Conservation (phyloP, 257 asterid genomes). For the Solanum peruvianum region DNA sequence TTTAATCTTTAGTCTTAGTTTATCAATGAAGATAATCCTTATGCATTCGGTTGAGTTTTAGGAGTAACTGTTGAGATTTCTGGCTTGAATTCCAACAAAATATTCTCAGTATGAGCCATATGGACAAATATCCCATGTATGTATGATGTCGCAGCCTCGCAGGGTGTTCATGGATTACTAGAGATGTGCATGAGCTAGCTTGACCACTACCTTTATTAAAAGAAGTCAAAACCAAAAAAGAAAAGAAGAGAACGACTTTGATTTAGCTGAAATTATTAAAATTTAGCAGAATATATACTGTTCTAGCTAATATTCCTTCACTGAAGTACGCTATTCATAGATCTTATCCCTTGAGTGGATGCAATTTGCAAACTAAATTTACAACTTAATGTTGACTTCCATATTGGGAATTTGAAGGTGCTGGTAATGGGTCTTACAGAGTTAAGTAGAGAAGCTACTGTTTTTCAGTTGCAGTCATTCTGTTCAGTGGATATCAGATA, state of each 20-base stretch:
- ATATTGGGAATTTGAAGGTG: background rate
- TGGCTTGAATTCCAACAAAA: background rate
- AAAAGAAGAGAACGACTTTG: background rate
- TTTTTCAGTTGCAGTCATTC: background rate
- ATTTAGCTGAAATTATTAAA: background rate
- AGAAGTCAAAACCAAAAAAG: background rate
- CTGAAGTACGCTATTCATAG: background rate
- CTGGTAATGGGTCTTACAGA: background rate
- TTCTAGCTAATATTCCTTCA: background rate
- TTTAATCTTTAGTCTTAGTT: background rate
- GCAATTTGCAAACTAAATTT: background rate
- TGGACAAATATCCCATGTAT: background rate
- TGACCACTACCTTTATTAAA: background rate
- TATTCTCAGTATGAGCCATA: background rate
- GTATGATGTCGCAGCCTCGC: background rate
- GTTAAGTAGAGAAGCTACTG: background rate
- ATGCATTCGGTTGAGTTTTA: background rate
- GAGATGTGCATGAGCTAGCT: background rate
- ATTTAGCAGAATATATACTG: background rate
- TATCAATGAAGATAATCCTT: background rate
- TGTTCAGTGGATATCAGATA: background rate
- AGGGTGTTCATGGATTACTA: background rate
- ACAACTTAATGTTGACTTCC: background rate
- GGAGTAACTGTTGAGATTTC: background rate
- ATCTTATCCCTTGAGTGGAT: background rate